Conservation (phyloP, 164 flowering plant species). For the Magnolia kwangsiensis region DNA sequence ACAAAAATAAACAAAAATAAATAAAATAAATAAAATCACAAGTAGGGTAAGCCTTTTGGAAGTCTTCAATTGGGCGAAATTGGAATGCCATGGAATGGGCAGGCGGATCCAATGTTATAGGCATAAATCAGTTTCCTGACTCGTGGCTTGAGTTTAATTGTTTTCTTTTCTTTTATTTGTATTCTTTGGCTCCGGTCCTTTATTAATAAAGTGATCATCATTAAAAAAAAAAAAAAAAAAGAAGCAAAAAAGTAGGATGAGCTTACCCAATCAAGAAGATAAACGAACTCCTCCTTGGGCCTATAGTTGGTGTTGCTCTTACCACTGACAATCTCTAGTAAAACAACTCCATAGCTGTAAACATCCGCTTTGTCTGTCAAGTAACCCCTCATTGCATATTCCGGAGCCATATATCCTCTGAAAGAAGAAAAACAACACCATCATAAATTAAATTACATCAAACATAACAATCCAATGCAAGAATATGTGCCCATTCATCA, state of each 20-base stretch:
- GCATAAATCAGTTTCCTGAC: no score
- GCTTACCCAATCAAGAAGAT: constrained; percentile 45
- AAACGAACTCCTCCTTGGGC: constrained; percentile 32
- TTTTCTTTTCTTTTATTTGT: no score
- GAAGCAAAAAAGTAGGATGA: background rate
- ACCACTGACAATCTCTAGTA: constrained; percentile 45
- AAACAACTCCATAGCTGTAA: constrained; percentile 41
- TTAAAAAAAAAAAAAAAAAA: no score
- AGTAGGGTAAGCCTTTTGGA: no score
- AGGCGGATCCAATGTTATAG: no score
- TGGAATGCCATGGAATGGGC: no score
- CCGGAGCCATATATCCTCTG: constrained; percentile 52
- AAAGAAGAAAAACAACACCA: background rate
- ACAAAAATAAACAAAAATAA: no score
- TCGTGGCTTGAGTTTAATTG: no score
- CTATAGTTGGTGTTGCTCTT: constrained; percentile 31
- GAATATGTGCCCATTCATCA: background rate
- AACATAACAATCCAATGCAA: background rate
- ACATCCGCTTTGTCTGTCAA: constrained; percentile 47
- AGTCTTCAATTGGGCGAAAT: no score
- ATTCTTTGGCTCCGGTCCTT: no score
- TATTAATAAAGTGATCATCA: no score
- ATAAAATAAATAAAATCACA: no score
- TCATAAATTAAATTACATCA: background rate
- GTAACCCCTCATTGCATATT: constrained; percentile 43